Percentiles rank a stretch among this genome's conserved stretches.
Conservation (phyloP, 768 basidiomycete species). For the Hygrophoropsis aurantiaca region DNA sequence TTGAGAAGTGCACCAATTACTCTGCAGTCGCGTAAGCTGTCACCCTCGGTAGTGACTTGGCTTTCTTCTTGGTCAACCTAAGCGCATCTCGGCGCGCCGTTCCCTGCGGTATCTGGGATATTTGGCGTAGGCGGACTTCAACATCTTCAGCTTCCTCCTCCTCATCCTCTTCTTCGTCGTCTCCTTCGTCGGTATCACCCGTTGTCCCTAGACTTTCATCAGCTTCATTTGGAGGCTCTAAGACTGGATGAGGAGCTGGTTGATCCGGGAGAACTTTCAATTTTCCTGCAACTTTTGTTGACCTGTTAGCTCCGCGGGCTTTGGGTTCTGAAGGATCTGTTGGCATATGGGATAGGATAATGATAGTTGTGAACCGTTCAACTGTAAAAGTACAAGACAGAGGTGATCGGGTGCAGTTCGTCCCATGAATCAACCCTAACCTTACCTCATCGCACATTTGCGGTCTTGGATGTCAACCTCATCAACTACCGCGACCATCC, state of each 20-base stretch:
- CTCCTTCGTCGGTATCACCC: conserved; percentile 73
- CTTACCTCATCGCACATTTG: no score
- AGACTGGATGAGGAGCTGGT: conserved; percentile 51
- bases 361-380: no score
- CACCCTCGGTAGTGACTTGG: conserved; percentile 87
- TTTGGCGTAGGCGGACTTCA: conserved; percentile 63
- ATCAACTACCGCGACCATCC: no score
- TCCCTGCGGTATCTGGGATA: conserved; percentile 91
- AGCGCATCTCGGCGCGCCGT: conserved; percentile 91
- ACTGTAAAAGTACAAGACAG: neutral
- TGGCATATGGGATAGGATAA: conserved; percentile 5
- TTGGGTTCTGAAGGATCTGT: conserved; percentile 45
- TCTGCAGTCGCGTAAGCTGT: conserved; percentile 94
- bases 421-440: no score
- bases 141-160: conserved; percentile 52
- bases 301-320: conserved; percentile 70
- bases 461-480: no score
- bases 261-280: conserved; percentile 88
- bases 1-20: conserved; percentile 38
- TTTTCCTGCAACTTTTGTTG: conserved; percentile 81
- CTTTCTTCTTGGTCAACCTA: conserved; percentile 90
- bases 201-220: conserved; percentile 49
- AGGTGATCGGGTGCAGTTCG: no score
- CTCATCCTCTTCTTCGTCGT: conserved; percentile 60
- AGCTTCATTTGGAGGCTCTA: conserved; percentile 17